Percentiles rank a stretch among this genome's conserved stretches.
These are phyloP conservation scores for Solanum pennellii DNA, from an alignment of 257 asterid genomes.

Conservation along the genomic window DNA sequence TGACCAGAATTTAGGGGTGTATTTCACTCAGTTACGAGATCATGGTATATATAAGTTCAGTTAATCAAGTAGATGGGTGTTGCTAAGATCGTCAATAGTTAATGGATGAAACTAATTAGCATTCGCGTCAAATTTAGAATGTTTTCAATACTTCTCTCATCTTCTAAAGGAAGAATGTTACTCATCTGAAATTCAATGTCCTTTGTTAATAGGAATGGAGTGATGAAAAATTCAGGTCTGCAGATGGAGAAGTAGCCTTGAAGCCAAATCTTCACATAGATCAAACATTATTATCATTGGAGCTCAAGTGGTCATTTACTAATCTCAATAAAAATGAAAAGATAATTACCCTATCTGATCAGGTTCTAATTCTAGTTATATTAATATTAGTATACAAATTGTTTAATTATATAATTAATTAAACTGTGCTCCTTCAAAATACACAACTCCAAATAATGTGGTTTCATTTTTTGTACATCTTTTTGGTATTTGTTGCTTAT, in stretches of 20 bases:
- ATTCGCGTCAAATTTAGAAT: too few relatives aligned
- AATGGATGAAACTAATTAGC: too few relatives aligned
- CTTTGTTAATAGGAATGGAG: constrained; percentile 21
- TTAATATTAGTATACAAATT: constrained; percentile 5
- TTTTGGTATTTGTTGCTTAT: not conserved
- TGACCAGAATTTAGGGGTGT: too few relatives aligned
- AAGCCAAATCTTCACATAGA: constrained; percentile 17
- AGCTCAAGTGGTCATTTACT: constrained; percentile 26
- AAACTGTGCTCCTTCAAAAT: not conserved
- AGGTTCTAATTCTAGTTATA: constrained; percentile 21
- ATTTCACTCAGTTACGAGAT: too few relatives aligned
- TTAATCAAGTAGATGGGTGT: too few relatives aligned
- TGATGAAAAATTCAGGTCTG: constrained; percentile 10
- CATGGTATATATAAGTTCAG: too few relatives aligned
- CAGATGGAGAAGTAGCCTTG: constrained; percentile 11
- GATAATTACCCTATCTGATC: constrained; percentile 27
- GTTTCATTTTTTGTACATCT: not conserved
- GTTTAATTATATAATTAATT: not conserved
- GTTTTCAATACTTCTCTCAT: too few relatives aligned
- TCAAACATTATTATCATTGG: constrained; percentile 27
- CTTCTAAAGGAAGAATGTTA: too few relatives aligned
- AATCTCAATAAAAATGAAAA: not conserved
- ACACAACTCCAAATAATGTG: not conserved
- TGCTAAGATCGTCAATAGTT: too few relatives aligned
- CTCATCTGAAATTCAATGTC: not conserved